These are phyloP conservation scores for Farysia itapuensis DNA, from an alignment of 1,284 basidiomycete species.

Conservation along the genomic window DNA sequence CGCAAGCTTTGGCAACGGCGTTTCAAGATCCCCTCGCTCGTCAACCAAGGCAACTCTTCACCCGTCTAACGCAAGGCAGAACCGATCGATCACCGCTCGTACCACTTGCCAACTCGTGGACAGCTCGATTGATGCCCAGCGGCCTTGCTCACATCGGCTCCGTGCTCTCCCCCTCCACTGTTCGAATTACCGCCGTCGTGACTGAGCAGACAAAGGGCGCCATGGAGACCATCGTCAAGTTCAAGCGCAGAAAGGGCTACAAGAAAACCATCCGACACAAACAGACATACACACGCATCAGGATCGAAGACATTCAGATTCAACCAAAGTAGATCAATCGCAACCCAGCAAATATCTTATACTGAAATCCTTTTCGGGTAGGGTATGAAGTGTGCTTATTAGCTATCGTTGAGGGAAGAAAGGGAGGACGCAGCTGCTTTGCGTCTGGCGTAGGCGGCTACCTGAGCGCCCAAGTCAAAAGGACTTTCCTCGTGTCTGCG, in stretches of 20 bases:
- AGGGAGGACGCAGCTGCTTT: slow-evolving; percentile 13
- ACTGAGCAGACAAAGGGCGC: slow-evolving; percentile 92
- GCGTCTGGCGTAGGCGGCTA: slow-evolving; percentile 25
- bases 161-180: slow-evolving; percentile 50
- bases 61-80: slow-evolving; percentile 4
- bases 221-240: slow-evolving; percentile 88
- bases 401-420: too few relatives aligned
- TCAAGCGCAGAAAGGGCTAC: slow-evolving; percentile 97
- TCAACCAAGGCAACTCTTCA: slow-evolving; percentile 22
- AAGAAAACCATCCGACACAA: slow-evolving; percentile 80
- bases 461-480: slow-evolving; percentile 29
- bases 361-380: too few relatives aligned
- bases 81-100: slow-evolving; percentile 2
- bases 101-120: slow-evolving; percentile 44
- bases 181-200: slow-evolving; percentile 82
- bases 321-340: too few relatives aligned
- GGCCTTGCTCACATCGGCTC: slow-evolving; percentile 55
- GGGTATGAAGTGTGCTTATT: too few relatives aligned
- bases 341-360: too few relatives aligned
- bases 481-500: slow-evolving; percentile 12
- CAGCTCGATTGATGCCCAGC: slow-evolving; percentile 38
- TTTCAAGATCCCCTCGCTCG: slow-evolving; percentile 2
- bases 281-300: slow-evolving; percentile 80
- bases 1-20: not conserved
- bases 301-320: slow-evolving; percentile 56